Evolutionary conservation across 2,329 filamentous ascomycete genomes (phyloP).

Genomic region (Scopulariopsis brevicaulis): DNA sequence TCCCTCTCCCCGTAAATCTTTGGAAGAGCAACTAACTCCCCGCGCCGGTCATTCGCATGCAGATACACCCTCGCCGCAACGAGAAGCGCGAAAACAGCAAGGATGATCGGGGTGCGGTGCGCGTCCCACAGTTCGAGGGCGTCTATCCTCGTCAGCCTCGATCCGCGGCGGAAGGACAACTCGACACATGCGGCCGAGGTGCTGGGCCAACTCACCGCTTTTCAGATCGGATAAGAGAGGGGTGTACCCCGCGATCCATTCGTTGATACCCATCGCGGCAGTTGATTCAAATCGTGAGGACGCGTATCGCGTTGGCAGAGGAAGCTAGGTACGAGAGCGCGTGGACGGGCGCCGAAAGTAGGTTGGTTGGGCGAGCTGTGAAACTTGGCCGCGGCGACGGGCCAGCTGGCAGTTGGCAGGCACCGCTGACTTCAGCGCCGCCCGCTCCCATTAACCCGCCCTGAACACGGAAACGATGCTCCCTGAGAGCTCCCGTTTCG

Average conservation of each 20-base stretch:
- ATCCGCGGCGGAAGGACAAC: background rate
- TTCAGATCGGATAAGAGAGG: background rate
- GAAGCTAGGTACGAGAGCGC: background rate
- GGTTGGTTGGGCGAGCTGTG: background rate
- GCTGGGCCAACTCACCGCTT: background rate
- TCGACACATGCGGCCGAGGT: too few relatives aligned
- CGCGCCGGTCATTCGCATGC: constrained; percentile 20
- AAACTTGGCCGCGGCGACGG: too few relatives aligned
- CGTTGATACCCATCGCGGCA: background rate
- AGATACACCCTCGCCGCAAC: constrained; percentile 29
- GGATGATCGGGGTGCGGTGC: constrained; percentile 30
- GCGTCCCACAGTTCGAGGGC: constrained; percentile 32
- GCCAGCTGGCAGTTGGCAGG: too few relatives aligned
- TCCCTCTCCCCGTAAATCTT: constrained; percentile 18
- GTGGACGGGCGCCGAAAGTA: background rate
- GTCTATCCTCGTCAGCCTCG: constrained; percentile 13
- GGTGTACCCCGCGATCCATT: background rate
- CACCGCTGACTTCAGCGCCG: too few relatives aligned
- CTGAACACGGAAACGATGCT: too few relatives aligned
- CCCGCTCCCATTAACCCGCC: too few relatives aligned
- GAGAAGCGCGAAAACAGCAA: constrained; percentile 24
- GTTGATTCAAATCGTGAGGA: background rate
- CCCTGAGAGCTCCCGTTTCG: too few relatives aligned
- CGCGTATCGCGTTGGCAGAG: background rate
- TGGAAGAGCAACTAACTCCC: constrained; percentile 23